Evolutionary conservation across 2,329 filamentous ascomycete species (phyloP), one percentile per base, ranked within the genome.

Genomic region (Fusarium secorum): DNA sequence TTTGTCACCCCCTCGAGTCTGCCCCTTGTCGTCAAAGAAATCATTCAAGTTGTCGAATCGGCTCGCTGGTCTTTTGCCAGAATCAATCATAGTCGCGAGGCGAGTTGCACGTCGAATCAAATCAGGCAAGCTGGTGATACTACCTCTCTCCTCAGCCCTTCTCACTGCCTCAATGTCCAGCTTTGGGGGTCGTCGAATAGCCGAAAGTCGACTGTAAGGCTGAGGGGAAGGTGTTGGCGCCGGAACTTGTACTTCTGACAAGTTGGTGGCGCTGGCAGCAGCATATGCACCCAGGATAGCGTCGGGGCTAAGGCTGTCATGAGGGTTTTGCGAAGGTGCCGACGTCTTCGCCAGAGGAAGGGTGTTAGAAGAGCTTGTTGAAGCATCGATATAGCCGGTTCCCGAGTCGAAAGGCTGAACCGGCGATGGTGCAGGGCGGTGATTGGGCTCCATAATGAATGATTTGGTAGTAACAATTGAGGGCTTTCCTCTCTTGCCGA

Each of bases 81-180:
- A 90, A 75, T 98, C 95, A 64, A 99, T 90, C 81, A 97, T 94
- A 0, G 93, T 89, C 20, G 95, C 95, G 39, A 98, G 84, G 71
- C 89, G 90, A 1, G 95, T 98, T 15, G 96, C 96, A 74, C 96
- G 89, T 76, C 90, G 88, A 73, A 99, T 98, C 66, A 99, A 83
- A 78, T 98, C 96, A 1, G 95, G 92, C 64, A 99, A 83, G 80
- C 95, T 98, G 3, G 96, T 98, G 70, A 97, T 85, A 78, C 95
- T 98, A 7, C 94, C 95, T 76, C 96, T 89, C 3, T 91, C 89
- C 79, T 98, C 94, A 20, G 93, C 93, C 55, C 91, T 90, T 71
- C 90, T 88, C 7, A 97, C 92, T 7, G 93, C 93, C 76, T 95
- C 91, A 28, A 98, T 91, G 77, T 98, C 90, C 7, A 98, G 83